A percentile compares a stretch with the other conserved stretches of the same genome.
Evolutionary conservation across 176 grass and related monocot species (phyloP).

Genomic region (Rhynchospora tenuis): DNA sequence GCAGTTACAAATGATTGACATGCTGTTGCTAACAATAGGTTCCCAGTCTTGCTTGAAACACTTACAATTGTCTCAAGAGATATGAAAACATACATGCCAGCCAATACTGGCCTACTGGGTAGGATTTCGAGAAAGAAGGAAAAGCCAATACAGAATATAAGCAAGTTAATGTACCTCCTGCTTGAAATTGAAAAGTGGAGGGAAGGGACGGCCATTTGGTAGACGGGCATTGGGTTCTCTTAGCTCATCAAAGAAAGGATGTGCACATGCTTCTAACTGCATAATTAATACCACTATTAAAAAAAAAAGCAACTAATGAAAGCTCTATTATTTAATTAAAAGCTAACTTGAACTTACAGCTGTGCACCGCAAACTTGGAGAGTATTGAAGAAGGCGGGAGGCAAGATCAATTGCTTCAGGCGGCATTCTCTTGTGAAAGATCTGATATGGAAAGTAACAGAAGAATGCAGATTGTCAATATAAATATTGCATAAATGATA

Average conservation of each 20-base stretch:
- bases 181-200: slow-evolving; percentile 90
- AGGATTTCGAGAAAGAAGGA: background rate
- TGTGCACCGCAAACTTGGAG: slow-evolving; percentile 71
- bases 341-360: slow-evolving; percentile 54
- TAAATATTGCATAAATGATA: background rate
- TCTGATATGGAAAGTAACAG: slow-evolving; percentile 28
- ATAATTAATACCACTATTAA: slow-evolving; percentile 24
- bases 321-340: slow-evolving; percentile 16
- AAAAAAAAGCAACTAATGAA: background rate
- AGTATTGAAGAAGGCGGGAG: slow-evolving; percentile 87
- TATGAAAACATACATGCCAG: background rate
- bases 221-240: slow-evolving; percentile 65
- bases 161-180: slow-evolving; percentile 51
- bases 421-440: slow-evolving; percentile 96
- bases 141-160: background rate
- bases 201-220: slow-evolving; percentile 74
- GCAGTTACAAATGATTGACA: background rate
- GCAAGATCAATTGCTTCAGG: slow-evolving; percentile 88
- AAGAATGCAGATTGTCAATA: background rate
- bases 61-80: background rate
- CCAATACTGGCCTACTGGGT: background rate
- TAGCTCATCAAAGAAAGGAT: slow-evolving; percentile 91
- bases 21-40: background rate
- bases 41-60: background rate
- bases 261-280: slow-evolving; percentile 94